Evolutionary conservation across 176 grass and related monocot genomes (phyloP), one percentile per base, ranked within the genome.

Genomic region (Ensete glaucum): DNA sequence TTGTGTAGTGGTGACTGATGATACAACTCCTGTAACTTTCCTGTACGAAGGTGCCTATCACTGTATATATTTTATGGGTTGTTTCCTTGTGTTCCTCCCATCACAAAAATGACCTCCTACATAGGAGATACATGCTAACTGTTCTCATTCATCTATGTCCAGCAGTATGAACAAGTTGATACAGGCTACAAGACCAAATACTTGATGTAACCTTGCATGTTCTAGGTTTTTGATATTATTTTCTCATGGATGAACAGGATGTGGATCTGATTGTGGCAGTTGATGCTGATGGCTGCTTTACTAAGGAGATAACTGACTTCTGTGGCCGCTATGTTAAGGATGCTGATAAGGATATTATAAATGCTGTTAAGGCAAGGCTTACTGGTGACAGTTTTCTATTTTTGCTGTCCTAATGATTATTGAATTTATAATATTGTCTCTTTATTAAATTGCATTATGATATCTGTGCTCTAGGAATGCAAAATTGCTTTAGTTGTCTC

Each of bases 321-420:
- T 70, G 81, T 71, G 88, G 90, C n/a, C 76, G 70, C 66, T 81
- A 91, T 83, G 95, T 94, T n/a, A 99, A 99, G 82, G 95, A 91
- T 54, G 88, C 86, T 4, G 95, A 99, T 74, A 99, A 94, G 76
- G 90, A 99, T 85, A 99, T 99, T 53, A 64, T 99, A 71, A 94
- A 50, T 54, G 78, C 75, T 85, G 72, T 94, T 74, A 94, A 89
- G 86, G 95, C 74, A 89, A 91, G 95, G 78, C 62, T 24, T 77
- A 78, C 22, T 67, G 77, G 8, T 50, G 2, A 13, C 57, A 76
- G 17, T 70, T 19, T n/a, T 49, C 1, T 60, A 17, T 16, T n/a
- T 58, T 12, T 58, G 15, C 11, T 58, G 11, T 58, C 17, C 15
- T 17, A 14, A 58, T 11, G 55, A 17, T 58, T 58, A 50, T 13